Evolutionary conservation across 345 rosid genomes (phyloP).

Genomic region (Psidium guajava): DNA sequence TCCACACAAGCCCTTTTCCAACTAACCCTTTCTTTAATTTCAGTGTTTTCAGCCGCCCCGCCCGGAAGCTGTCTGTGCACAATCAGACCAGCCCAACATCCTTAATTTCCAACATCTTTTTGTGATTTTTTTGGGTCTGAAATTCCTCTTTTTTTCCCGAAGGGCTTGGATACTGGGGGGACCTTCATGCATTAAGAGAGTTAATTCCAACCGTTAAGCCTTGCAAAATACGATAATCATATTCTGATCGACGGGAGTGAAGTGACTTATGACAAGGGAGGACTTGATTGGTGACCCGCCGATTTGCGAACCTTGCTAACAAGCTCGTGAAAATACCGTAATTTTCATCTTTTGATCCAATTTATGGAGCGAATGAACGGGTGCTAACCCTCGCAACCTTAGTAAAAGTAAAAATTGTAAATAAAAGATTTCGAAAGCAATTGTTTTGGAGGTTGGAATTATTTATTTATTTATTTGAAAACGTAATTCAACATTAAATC

Average conservation of each 20-base stretch:
- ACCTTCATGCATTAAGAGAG: not conserved
- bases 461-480: not conserved
- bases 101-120: not conserved
- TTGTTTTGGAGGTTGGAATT: not conserved
- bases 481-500: not conserved
- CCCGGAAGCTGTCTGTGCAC: not conserved
- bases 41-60: not conserved
- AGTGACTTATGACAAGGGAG: not conserved
- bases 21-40: not conserved
- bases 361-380: not conserved
- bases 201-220: not conserved
- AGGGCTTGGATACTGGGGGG: not conserved
- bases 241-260: not conserved
- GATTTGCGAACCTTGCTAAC: not conserved
- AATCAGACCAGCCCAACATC: not conserved
- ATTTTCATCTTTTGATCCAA: not conserved
- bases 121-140: not conserved
- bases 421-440: not conserved
- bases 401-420: not conserved
- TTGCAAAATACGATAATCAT: not conserved
- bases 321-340: not conserved
- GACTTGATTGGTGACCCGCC: not conserved
- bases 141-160: not conserved
- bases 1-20: not conserved
- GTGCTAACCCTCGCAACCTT: not conserved